Conservation (phyloP, 2,329 filamentous ascomycete species). For the Fusarium sp. region DNA sequence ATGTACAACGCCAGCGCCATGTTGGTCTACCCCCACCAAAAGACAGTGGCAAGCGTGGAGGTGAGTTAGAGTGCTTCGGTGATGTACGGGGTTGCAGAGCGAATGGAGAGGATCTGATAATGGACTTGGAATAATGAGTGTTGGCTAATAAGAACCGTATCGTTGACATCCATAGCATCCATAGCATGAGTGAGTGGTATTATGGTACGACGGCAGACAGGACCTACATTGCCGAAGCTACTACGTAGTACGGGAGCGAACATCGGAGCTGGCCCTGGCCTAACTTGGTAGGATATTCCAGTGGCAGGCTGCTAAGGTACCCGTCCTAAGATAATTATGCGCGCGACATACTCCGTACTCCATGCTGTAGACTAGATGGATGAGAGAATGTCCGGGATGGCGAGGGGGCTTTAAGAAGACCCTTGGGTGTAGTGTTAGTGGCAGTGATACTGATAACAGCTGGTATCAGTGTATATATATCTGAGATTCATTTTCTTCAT, state of each 20-base stretch:
- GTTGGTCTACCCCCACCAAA: slow-evolving; percentile 32
- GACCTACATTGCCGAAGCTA: not conserved
- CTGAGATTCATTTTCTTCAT: not conserved
- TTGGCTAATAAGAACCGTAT: slow-evolving; percentile 45
- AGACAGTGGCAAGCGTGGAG: slow-evolving; percentile 39
- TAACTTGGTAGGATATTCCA: not conserved
- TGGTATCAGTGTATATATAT: not conserved
- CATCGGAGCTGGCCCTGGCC: slow-evolving; percentile 27
- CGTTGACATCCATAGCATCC: slow-evolving; percentile 24
- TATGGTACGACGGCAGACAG: slow-evolving; percentile 19
- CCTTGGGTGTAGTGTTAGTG: slow-evolving; percentile 19
- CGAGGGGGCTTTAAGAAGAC: slow-evolving; percentile 24
- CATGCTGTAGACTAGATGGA: slow-evolving; percentile 4
- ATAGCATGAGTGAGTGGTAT: slow-evolving; percentile 1
- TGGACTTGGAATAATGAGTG: slow-evolving; percentile 39
- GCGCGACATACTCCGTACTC: slow-evolving; percentile 5
- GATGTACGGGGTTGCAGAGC: slow-evolving; percentile 9
- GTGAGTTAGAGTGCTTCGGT: slow-evolving; percentile 1
- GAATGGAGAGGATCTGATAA: slow-evolving; percentile 43
- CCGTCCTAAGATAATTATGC: slow-evolving; percentile 6
- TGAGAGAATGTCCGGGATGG: slow-evolving; percentile 13
- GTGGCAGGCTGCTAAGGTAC: slow-evolving; percentile 28
- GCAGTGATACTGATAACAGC: not conserved
- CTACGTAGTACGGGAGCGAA: slow-evolving; percentile 20
- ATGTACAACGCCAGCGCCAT: slow-evolving; percentile 13